phyloP scores from a whole-genome alignment of 345 rosid species.

The Clausena lansium region DNA sequence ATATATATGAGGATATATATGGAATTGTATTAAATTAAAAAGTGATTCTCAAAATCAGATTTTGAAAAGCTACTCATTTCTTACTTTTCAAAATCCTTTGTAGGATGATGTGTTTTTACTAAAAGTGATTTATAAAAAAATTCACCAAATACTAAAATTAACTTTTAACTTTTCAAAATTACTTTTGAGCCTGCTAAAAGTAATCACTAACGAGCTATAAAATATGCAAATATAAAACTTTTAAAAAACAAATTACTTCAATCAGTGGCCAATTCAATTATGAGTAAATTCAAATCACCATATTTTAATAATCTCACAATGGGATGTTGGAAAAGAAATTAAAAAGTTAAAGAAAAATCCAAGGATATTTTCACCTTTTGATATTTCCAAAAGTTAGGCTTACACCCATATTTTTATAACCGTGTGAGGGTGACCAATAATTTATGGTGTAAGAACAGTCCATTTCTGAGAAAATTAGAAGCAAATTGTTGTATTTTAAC shows the following conservation, averaged over 20 bases:
- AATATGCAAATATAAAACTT: too few relatives aligned
- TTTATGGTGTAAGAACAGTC: neutral
- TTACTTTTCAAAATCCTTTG: too few relatives aligned
- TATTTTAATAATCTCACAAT: neutral
- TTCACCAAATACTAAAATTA: too few relatives aligned
- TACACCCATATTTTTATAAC: neutral
- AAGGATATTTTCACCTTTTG: neutral
- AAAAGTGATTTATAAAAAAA: too few relatives aligned
- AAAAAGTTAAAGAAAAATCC: neutral
- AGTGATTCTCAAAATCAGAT: too few relatives aligned
- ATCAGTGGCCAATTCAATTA: neutral
- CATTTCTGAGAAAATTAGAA: neutral
- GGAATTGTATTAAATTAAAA: too few relatives aligned
- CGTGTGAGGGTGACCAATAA: neutral
- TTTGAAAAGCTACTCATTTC: too few relatives aligned
- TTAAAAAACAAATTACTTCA: neutral
- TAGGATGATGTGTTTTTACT: too few relatives aligned
- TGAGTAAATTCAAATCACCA: neutral
- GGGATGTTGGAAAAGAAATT: neutral
- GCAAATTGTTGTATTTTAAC: neutral
- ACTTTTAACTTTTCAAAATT: too few relatives aligned
- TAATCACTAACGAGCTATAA: too few relatives aligned
- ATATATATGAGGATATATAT: too few relatives aligned
- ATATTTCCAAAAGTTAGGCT: neutral
- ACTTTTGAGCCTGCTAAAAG: too few relatives aligned